Base-by-base conservation (phyloP, 805 yeast genomes). In the Saturnispora halmiae region DNA sequence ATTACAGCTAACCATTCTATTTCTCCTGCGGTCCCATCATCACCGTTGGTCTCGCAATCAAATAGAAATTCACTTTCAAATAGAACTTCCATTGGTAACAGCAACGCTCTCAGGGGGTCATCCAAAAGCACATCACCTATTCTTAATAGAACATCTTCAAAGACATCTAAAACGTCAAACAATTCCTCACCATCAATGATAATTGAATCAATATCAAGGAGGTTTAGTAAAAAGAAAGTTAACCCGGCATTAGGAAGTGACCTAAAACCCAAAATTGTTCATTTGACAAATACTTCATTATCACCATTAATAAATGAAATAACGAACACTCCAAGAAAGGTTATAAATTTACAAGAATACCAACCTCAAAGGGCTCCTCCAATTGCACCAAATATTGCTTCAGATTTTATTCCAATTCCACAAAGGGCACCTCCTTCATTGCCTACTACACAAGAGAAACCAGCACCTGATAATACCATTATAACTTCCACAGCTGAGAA, bases 121-220 rank as follows among this genome's bases (percentile, higher is more conserved):
- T 37, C 34, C 10, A 34, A 37, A 15, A 30, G 31, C 15, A 34
- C 36, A 25, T 34, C 36, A 10, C 36, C 36, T 8, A n/a, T 34
- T 10, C 24, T 37, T 13, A 30, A 7, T 3, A 37, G 29, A 22
- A 22, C 41, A 16, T 22, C 31, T 13, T 26, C 41, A 14, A 31
- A 21, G 7, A n/a, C 22, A 27, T n/a, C 22, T 26, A 32, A 16
- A 18, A 38, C 42, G 21, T 26, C 42, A 11, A 40, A 41, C 25
- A 41, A 32, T 16, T 56, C 60, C 1, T 49, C 59, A 5, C 53
- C 61, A 10, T 46, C 56, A 8, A 54, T 59, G 25, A 36, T 58
- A 14, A 46, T 59, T 16, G 58, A 58, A 31, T 46, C 50, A 9
- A 42, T 59, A 20, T 56, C 62, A 5, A 51, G 59, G 11, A 49